Conservation (phyloP, 305 asterid genomes). For the Solanum chacoense region DNA sequence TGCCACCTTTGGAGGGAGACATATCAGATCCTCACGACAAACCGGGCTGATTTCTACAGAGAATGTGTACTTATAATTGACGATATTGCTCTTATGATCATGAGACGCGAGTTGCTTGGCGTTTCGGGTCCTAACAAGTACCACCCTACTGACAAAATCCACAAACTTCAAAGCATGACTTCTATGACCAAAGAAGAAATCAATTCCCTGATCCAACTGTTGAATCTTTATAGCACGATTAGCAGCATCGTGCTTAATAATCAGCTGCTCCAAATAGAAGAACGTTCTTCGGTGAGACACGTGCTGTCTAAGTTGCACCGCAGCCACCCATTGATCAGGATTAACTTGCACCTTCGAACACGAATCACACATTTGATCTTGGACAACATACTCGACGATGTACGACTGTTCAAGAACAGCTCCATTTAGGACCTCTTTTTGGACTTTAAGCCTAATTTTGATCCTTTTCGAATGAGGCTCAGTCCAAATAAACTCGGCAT, state of each 20-base stretch:
- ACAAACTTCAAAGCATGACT: conserved; percentile 64
- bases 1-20: conserved; percentile 1
- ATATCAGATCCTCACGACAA: conserved; percentile 4
- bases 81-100: background rate
- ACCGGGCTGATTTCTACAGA: conserved; percentile 1
- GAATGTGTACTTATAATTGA: conserved; percentile 6
- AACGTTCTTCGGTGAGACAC: conserved; percentile 66
- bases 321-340: conserved; percentile 76
- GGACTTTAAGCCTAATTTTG: conserved; percentile 41
- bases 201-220: conserved; percentile 66
- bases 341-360: conserved; percentile 45
- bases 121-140: conserved; percentile 36
- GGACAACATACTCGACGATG: conserved; percentile 37
- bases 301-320: conserved; percentile 68
- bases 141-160: conserved; percentile 50
- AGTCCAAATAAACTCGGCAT: conserved; percentile 37
- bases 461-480: conserved; percentile 33
- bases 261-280: conserved; percentile 24
- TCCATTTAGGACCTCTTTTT: conserved; percentile 46
- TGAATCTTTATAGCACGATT: conserved; percentile 47
- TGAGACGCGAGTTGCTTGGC: conserved; percentile 32
- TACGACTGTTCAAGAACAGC: conserved; percentile 45
- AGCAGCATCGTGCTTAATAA: conserved; percentile 39
- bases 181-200: conserved; percentile 56
- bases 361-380: conserved; percentile 48